Percentiles rank a stretch among this genome's conserved stretches.
Conservation (phyloP, 1,139 yeast species). For the Petasospora fabianii region DNA sequence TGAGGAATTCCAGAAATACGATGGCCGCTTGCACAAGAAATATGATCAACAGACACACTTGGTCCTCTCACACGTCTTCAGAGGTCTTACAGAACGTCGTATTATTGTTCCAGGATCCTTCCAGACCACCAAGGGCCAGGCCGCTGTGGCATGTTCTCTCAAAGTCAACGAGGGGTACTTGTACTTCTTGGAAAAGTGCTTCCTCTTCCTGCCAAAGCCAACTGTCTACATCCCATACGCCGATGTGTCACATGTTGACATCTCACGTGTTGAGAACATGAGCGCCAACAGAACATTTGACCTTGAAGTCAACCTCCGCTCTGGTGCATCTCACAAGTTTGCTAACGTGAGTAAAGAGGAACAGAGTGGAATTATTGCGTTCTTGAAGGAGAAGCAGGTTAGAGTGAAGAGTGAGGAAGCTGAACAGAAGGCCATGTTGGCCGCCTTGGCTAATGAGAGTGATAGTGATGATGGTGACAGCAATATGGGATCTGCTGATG, state of each 20-base stretch:
- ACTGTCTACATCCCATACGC: slow-evolving; percentile 86
- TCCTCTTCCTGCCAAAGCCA: slow-evolving; percentile 90
- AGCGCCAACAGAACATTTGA: slow-evolving; percentile 90
- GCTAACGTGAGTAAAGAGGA: slow-evolving; percentile 91
- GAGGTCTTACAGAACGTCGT: slow-evolving; percentile 85
- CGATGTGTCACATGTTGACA: slow-evolving; percentile 71
- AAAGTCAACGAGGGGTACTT: slow-evolving; percentile 95
- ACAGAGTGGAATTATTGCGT: slow-evolving; percentile 73
- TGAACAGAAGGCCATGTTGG: slow-evolving; percentile 76
- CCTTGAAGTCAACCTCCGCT: slow-evolving; percentile 69
- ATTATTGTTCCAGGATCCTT: slow-evolving; percentile 85
- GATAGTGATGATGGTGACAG: slow-evolving; percentile 66
- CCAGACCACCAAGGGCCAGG: slow-evolving; percentile 66
- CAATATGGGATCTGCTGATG: slow-evolving; percentile 72
- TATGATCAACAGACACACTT: slow-evolving; percentile 83
- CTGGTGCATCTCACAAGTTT: slow-evolving; percentile 71
- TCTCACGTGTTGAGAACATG: slow-evolving; percentile 81
- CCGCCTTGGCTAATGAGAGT: slow-evolving; percentile 62
- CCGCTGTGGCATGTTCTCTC: slow-evolving; percentile 87
- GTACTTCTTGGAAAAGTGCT: slow-evolving; percentile 86
- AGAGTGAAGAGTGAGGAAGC: slow-evolving; percentile 86
- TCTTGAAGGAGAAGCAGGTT: slow-evolving; percentile 72
- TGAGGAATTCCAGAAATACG: slow-evolving; percentile 75
- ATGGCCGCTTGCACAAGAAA: slow-evolving; percentile 68
- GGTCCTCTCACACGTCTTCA: slow-evolving; percentile 84